phyloP scores from a whole-genome alignment of 805 yeast genomes.

The Ogataea paradorogensis region DNA sequence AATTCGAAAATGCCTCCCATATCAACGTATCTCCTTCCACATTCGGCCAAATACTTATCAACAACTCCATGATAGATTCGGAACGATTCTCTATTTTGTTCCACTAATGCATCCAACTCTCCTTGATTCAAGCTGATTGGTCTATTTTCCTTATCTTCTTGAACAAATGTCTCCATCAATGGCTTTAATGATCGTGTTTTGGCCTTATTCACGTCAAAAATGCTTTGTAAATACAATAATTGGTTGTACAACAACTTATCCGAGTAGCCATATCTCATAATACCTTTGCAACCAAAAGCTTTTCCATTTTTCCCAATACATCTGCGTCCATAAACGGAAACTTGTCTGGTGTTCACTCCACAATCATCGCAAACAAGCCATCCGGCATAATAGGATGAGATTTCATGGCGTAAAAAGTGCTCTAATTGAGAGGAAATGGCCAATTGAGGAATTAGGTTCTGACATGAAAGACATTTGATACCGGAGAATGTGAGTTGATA shows the following conservation, averaged over 20 bases:
- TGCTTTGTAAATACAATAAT: slow-evolving; percentile 67
- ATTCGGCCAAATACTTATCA: slow-evolving; percentile 67
- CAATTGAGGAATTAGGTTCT: slow-evolving; percentile 46
- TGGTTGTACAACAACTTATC: slow-evolving; percentile 86
- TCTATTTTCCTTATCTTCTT: slow-evolving; percentile 22
- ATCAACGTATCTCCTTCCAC: slow-evolving; percentile 88
- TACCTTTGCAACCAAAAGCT: slow-evolving; percentile 71
- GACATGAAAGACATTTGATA: slow-evolving; percentile 64
- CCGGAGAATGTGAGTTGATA: slow-evolving; percentile 68
- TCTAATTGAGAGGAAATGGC: slow-evolving; percentile 73
- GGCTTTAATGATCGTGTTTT: slow-evolving; percentile 56
- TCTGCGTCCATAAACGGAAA: slow-evolving; percentile 84
- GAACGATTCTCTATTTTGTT: slow-evolving; percentile 70
- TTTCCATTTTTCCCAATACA: slow-evolving; percentile 68
- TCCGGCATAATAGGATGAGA: slow-evolving; percentile 79
- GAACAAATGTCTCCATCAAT: slow-evolving; percentile 32
- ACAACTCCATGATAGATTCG: slow-evolving; percentile 54
- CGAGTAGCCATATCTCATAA: slow-evolving; percentile 70
- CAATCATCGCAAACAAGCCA: slow-evolving; percentile 90
- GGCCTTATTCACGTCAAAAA: slow-evolving; percentile 82
- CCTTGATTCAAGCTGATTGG: slow-evolving; percentile 38
- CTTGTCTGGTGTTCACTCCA: slow-evolving; percentile 74
- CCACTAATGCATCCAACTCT: slow-evolving; percentile 69
- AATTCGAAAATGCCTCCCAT: slow-evolving; percentile 69
- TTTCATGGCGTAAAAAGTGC: slow-evolving; percentile 60